phyloP scores from a whole-genome alignment of 2,329 filamentous ascomycete species.

The Akanthomyces muscarius region DNA sequence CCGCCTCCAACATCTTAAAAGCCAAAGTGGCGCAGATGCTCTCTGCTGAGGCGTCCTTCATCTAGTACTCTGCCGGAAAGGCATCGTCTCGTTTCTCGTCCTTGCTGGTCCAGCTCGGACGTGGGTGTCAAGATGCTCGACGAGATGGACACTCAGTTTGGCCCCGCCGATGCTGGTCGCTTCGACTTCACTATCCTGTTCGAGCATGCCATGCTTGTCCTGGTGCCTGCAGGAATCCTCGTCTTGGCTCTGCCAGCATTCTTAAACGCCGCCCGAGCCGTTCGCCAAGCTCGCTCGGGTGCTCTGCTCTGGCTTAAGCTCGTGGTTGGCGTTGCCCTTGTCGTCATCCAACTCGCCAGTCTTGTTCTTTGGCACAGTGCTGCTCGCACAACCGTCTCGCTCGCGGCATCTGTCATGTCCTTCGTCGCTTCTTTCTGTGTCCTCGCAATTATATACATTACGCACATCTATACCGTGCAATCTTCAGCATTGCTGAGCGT shows the following conservation, averaged over 20 bases:
- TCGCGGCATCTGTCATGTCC: constrained; percentile 27
- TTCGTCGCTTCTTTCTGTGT: constrained; percentile 28
- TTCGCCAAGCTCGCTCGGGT: neutral
- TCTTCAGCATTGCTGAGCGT: constrained; percentile 31
- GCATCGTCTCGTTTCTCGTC: neutral
- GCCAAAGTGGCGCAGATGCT: constrained; percentile 3
- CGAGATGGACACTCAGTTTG: constrained; percentile 28
- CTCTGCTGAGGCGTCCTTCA: neutral
- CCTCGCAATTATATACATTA: constrained; percentile 28
- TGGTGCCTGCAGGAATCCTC: neutral
- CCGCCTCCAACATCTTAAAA: neutral
- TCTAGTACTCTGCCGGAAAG: neutral
- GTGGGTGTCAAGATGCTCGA: neutral
- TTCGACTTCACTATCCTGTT: constrained; percentile 25
- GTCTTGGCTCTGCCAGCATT: neutral
- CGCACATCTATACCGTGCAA: constrained; percentile 31
- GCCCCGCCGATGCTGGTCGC: constrained; percentile 38
- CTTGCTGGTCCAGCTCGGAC: neutral
- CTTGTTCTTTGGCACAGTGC: constrained; percentile 25
- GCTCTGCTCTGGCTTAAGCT: constrained; percentile 24
- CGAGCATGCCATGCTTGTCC: constrained; percentile 2
- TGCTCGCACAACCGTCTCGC: constrained; percentile 23
- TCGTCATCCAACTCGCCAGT: constrained; percentile 23
- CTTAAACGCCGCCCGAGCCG: neutral
- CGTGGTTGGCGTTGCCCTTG: neutral